Base-by-base conservation (phyloP, 148 eudicot genomes). In the Rhododendron griersonianum region DNA sequence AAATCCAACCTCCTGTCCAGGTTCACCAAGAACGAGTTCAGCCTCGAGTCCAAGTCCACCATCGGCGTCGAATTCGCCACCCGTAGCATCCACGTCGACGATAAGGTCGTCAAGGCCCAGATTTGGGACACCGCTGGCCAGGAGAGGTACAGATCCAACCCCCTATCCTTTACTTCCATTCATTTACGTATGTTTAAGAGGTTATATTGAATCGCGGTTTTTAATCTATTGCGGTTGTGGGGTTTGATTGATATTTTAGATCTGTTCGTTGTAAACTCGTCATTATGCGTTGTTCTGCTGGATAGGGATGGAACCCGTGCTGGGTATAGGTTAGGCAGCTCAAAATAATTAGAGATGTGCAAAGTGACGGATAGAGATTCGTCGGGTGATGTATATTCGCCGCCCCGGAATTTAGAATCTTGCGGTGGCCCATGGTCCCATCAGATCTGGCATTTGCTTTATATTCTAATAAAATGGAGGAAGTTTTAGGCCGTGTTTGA, bases 41-140 rank as follows among this genome's bases (percentile, higher is more conserved):
- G 94, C 79, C 89, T 93, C 28, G 95, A 93, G 88, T 92, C 94
- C 77, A 93, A 91, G 76, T 93, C 95, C 75, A 93, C 95, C 13
- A 93, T 93, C 83, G 95, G 95, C 33, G 95, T 93, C 63, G 95
- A 93, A 81, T 93, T 93, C 83, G 95, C 95, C 41, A 93, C 95
- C 75, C 91, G 95, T 0, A 91, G 92, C 75, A 90, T 93, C 83
- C 93, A 80, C 39, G 93, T 93, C 65, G 93, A 91, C 37, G 95
- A 92, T 83, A 93, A 92, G 85, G 93, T 92, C 55, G 93, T 93
- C 86, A 93, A 93, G 84, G 95, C 95, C 25, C 95, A 93, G 91
- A 92, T 92, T 91, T 92, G 94, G 94, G 95, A 93, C 61, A 93
- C 95, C 73, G 95, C 95, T 18, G 95, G 95, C 67, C 95, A 93